Evolutionary conservation across 2,329 filamentous ascomycete species (phyloP), one percentile per base, ranked within the genome.

Genomic region (Arthroderma uncinatum): DNA sequence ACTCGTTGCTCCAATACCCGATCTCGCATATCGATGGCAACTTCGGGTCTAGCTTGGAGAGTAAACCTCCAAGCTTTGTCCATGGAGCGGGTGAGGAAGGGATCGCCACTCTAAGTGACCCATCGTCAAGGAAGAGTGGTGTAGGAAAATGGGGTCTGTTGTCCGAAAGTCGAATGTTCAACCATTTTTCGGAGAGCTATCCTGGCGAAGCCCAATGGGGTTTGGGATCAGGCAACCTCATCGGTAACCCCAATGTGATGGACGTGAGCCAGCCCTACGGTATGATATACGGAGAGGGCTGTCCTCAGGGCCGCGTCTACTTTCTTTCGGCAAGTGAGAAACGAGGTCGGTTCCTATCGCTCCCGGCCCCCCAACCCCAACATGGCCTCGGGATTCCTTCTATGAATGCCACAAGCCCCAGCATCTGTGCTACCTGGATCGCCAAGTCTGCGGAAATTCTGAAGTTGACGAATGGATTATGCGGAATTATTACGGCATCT

Each of bases 231-330:
- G 90, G 89, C 4, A 84, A 89, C 40, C 68, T 84, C 54, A 83
- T 89, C 8, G 89, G 86, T 14, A 75, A 84, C 23, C 87, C 88
- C 1, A 96, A 96, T 65, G 81, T 87, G 36, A 91, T 96, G 86
- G 91, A 95, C 67, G 82, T 95, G 36, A 95, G 90, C 66, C 87
- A 92, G 64, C 81, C 82, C 7, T 91, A 87, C 67, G 92, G 92
- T 7, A 82, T 92, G 73, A 74, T 95, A 6, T 85, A 88, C 56
- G 92, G 90, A 2, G 89, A 95, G 74, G 91, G 89, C 1, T 89
- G 86, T 57, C 90, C 90, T 0, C 87, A 88, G 53, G 91, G 92
- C 2, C 83, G 85, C 57, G 80, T 83, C 47, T 93, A 91, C 68
- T 94, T 86, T 66, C 85, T 89, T 34, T 82, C 83, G 8, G 78